Evolutionary conservation across 306 rosid species (phyloP).

Genomic region (Cicer chorassanicum): DNA sequence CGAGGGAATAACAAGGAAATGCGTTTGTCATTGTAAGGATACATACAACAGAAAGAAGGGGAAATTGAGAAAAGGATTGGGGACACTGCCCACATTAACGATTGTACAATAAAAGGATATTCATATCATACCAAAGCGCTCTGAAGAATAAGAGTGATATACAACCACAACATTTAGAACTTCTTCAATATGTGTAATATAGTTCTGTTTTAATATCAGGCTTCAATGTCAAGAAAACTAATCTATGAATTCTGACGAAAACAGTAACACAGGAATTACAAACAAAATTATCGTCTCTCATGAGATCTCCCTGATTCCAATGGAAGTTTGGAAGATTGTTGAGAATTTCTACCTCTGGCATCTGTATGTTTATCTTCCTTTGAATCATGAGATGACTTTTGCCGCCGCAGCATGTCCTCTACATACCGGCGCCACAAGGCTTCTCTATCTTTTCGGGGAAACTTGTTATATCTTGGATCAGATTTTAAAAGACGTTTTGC

Average conservation of each 20-base stretch:
- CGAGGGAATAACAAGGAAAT: background rate
- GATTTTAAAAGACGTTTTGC: slow-evolving; percentile 75
- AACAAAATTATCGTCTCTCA: slow-evolving; percentile 57
- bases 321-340: slow-evolving; percentile 53
- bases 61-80: background rate
- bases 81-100: slow-evolving; percentile 1
- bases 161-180: slow-evolving; percentile 25
- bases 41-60: background rate
- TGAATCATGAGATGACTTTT: slow-evolving; percentile 59
- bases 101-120: slow-evolving; percentile 2
- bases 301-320: slow-evolving; percentile 58
- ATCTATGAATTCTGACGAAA: slow-evolving; percentile 8
- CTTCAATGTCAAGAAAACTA: slow-evolving; percentile 31
- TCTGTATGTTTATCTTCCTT: slow-evolving; percentile 68
- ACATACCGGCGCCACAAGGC: slow-evolving; percentile 74
- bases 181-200: slow-evolving; percentile 30
- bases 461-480: slow-evolving; percentile 78
- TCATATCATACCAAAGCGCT: background rate
- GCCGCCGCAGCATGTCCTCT: slow-evolving; percentile 74
- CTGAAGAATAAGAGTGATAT: slow-evolving; percentile 22
- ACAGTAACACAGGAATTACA: background rate
- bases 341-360: slow-evolving; percentile 57
- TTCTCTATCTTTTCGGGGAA: slow-evolving; percentile 84
- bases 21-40: background rate
- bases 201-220: slow-evolving; percentile 28